Evolutionary conservation across 2,329 filamentous ascomycete species (phyloP).

Genomic region (Sclerotinia trifoliorum): DNA sequence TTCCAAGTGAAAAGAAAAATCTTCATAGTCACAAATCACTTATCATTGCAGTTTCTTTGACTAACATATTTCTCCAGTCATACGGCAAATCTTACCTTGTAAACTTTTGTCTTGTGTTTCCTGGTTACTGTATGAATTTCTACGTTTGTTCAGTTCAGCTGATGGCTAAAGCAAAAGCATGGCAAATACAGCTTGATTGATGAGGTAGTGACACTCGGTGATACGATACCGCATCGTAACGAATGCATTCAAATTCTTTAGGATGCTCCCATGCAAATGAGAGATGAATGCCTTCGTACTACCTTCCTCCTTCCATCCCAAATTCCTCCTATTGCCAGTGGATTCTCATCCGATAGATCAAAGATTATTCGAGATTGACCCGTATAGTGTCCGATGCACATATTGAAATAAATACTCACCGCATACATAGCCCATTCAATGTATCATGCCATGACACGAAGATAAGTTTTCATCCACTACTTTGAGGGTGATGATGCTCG

Average conservation of each 20-base stretch:
- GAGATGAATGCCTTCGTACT: slow-evolving; percentile 1
- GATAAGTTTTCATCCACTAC: not conserved
- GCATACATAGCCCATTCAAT: not conserved
- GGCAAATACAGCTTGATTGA: not conserved
- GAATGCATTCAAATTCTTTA: not conserved
- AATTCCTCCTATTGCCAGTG: not conserved
- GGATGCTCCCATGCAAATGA: not conserved
- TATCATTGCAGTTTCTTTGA: not conserved
- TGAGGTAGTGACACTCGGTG: slow-evolving; percentile 1
- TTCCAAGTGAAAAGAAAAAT: not conserved
- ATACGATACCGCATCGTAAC: slow-evolving; percentile 16
- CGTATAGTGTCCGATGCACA: not conserved
- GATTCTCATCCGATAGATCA: not conserved
- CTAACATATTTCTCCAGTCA: not conserved
- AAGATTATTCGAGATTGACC: not conserved
- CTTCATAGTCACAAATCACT: not conserved
- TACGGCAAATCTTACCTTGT: too few relatives aligned
- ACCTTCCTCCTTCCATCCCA: not conserved
- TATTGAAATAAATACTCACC: not conserved
- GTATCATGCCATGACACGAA: not conserved
- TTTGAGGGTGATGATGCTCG: not conserved
- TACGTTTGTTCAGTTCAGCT: not conserved
- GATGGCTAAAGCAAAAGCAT: not conserved
- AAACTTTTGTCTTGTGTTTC: not conserved
- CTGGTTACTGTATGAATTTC: not conserved